These are phyloP conservation scores for Polygonum aviculare DNA, from an alignment of 148 eudicot genomes.

Conservation along the genomic window DNA sequence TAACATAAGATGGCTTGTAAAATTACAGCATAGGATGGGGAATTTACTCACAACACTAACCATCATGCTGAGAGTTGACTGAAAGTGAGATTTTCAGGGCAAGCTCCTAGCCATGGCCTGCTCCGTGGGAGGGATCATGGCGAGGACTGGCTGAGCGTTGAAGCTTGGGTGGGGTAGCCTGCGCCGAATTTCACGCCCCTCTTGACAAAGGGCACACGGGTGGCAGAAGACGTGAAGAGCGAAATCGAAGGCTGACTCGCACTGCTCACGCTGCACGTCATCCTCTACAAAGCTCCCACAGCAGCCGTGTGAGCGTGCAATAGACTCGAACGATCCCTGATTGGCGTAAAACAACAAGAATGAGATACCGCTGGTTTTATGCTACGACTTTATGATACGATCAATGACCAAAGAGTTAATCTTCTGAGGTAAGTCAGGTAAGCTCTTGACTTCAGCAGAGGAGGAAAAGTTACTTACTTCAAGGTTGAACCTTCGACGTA, in stretches of 20 bases:
- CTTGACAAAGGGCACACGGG: constrained; percentile 86
- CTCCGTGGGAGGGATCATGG: constrained; percentile 61
- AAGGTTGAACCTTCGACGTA: constrained; percentile 70
- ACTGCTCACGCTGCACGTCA: constrained; percentile 60
- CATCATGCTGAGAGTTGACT: neutral
- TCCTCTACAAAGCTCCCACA: constrained; percentile 54
- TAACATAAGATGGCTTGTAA: neutral
- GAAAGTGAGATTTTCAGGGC: constrained; percentile 9
- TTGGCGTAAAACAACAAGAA: neutral
- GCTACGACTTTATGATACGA: neutral
- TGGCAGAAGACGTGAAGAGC: constrained; percentile 79
- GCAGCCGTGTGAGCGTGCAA: constrained; percentile 49
- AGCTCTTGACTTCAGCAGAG: too few species aligned
- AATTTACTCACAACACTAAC: neutral
- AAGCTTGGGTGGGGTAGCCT: constrained; percentile 85
- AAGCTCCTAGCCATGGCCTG: constrained; percentile 68
- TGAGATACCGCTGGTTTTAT: neutral
- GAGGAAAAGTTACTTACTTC: constrained; percentile 36
- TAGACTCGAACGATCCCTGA: constrained; percentile 76
- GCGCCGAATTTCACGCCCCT: constrained; percentile 86
- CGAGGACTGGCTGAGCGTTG: constrained; percentile 47
- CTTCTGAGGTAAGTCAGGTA: neutral
- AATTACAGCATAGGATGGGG: neutral
- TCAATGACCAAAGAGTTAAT: neutral
- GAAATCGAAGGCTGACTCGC: constrained; percentile 70